phyloP scores from a whole-genome alignment of 2,329 filamentous ascomycete species.

The Trichoderma gracile region DNA sequence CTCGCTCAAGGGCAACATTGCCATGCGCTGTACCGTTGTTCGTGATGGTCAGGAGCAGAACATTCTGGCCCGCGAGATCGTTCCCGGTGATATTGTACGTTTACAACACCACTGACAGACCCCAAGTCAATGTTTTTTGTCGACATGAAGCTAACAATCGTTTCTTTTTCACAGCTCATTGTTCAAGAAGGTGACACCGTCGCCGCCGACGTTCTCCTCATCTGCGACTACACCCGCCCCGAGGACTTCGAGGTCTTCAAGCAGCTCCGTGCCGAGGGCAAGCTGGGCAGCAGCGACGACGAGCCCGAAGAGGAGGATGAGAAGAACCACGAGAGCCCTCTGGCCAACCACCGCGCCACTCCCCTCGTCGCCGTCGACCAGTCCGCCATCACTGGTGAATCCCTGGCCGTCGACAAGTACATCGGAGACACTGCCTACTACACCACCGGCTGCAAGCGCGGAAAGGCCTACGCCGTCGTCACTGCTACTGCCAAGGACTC shows the following conservation, averaged over 20 bases:
- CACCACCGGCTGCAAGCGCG: constrained; percentile 87
- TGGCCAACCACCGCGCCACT: constrained; percentile 17
- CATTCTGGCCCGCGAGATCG: constrained; percentile 78
- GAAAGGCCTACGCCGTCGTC: constrained; percentile 79
- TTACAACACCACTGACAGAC: constrained; percentile 38
- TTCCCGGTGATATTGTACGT: constrained; percentile 82
- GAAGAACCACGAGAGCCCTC: constrained; percentile 15
- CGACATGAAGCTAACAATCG: neutral
- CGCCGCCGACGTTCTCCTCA: constrained; percentile 81
- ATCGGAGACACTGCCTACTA: constrained; percentile 78
- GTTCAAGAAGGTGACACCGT: constrained; percentile 90
- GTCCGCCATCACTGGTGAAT: constrained; percentile 89
- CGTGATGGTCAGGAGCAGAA: constrained; percentile 76
- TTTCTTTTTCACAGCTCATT: constrained; percentile 5
- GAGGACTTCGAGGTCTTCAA: constrained; percentile 47
- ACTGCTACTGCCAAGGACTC: constrained; percentile 86
- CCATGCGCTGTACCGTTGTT: constrained; percentile 82
- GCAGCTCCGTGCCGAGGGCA: constrained; percentile 24
- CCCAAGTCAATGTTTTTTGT: neutral
- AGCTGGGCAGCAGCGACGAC: constrained; percentile 20
- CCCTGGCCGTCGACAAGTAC: constrained; percentile 87
- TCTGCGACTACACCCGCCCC: constrained; percentile 79
- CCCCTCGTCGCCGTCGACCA: constrained; percentile 64
- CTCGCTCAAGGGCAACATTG: constrained; percentile 85
- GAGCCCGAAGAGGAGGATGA: constrained; percentile 10